Conservation (phyloP, 1,139 yeast species). For the Blastobotrys malaysiensis region DNA sequence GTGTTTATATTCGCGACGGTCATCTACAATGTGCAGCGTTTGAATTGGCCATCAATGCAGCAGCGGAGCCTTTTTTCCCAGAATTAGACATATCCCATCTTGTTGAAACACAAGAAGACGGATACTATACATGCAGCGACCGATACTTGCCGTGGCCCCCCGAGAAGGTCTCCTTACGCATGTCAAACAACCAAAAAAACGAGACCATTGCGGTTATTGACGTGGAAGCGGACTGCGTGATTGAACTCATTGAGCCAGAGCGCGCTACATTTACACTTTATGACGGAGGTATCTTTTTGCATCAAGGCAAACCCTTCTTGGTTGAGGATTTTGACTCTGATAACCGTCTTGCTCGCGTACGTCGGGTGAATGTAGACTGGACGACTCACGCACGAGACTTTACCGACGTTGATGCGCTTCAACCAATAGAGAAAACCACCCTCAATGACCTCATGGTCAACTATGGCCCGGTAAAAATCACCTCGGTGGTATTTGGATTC, state of each 20-base stretch:
- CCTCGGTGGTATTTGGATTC: constrained; percentile 82
- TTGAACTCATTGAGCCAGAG: constrained; percentile 87
- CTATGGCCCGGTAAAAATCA: constrained; percentile 21
- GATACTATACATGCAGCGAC: constrained; percentile 54
- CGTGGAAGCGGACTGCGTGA: constrained; percentile 67
- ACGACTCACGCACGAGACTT: constrained; percentile 84
- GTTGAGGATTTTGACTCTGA: constrained; percentile 79
- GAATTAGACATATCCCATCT: constrained; percentile 10
- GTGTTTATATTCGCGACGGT: constrained; percentile 57
- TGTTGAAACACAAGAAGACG: constrained; percentile 25
- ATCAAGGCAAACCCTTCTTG: constrained; percentile 86
- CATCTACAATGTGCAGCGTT: constrained; percentile 94
- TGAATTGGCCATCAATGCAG: constrained; percentile 41
- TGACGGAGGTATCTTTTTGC: constrained; percentile 92
- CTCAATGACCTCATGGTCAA: neutral
- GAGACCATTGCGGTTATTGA: constrained; percentile 83
- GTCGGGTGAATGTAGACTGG: constrained; percentile 90
- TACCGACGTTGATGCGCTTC: constrained; percentile 84
- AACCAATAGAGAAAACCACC: constrained; percentile 23
- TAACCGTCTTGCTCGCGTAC: constrained; percentile 72
- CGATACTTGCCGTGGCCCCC: constrained; percentile 78
- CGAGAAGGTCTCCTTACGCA: constrained; percentile 66
- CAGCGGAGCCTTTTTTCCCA: constrained; percentile 51
- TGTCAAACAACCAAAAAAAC: constrained; percentile 54
- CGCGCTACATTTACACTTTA: constrained; percentile 86